Base-by-base conservation (phyloP, 2,329 filamentous ascomycete species). In the Aspergillus ochraceoroseus region DNA sequence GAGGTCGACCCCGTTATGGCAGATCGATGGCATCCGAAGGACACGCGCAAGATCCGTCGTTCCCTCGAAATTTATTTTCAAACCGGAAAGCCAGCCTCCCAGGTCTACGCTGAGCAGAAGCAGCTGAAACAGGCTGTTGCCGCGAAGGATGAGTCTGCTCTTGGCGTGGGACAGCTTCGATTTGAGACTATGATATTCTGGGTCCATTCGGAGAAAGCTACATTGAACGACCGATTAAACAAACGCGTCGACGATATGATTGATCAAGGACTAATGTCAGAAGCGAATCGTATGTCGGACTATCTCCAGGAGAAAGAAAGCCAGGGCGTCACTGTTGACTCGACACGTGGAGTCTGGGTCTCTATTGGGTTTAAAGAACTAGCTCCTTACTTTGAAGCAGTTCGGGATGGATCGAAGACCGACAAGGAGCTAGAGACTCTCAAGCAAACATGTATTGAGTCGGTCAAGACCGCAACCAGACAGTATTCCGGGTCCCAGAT, bases 351-450 rank as follows among this genome's bases (percentile, higher is more conserved):
- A 0, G 94, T 98, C 29, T 98, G 90, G 88, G 85, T 94, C 38
- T 92, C 89, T 1, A 98, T 98, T 47, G 92, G 92, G 1, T 95
- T 88, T 66, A 95, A 94, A 61, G 87, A 98, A 58, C 84, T 96
- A 58, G 76, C 85, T 42, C 73, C 78, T 0, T 95, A 88, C 56
- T 67, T 89, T 15, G 54, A 67, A 2, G 74, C 76, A 53, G 65
- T 49, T 46, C 62, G 42, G 53, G 51, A 38, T 15, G 52, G 38
- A 46, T 54, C 18, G 33, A 48, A 27, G 37, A 55, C 37, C 39
- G 30, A 56, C 41, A 15, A 44, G 28, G 70, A 76, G 3, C 64
- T 85, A 1, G 71, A 75, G 13, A 69, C 70, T 12, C 61, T 88
- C 9, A 80, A 76, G 50, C 52, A 59, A 1, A 59, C 72, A 1